phyloP scores from a whole-genome alignment of 1,284 basidiomycete species.

The Cutaneotrichosporon arboriforme region DNA sequence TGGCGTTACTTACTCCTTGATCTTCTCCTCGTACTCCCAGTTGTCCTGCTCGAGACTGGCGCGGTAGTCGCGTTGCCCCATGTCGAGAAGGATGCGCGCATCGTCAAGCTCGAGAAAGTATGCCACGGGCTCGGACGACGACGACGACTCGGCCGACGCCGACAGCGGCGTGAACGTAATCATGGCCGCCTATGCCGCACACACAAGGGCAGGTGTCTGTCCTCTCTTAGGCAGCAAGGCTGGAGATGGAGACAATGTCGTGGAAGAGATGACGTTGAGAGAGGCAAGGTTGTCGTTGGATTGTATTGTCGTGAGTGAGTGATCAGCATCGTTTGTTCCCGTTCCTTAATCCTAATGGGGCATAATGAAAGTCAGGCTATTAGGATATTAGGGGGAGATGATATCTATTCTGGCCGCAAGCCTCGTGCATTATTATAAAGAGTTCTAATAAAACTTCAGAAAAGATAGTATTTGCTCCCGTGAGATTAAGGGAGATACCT shows the following conservation, averaged over 20 bases:
- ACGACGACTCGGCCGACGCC: conserved; percentile 64
- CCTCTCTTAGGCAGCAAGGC: not conserved
- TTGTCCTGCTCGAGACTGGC: conserved; percentile 24
- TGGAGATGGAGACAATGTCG: not conserved
- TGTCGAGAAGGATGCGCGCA: conserved; percentile 87
- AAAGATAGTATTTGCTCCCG: too few relatives aligned
- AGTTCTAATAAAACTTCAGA: too few relatives aligned
- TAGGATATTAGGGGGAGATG: too few relatives aligned
- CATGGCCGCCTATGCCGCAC: conserved; percentile 52
- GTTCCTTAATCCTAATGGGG: too few relatives aligned
- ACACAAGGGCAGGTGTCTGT: not conserved
- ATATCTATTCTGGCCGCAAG: too few relatives aligned
- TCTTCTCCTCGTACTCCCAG: conserved; percentile 47
- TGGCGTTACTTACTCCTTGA: conserved; percentile 42
- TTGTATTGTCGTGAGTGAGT: too few relatives aligned
- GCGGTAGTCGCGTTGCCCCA: conserved; percentile 57
- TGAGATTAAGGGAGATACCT: too few relatives aligned
- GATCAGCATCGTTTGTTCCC: too few relatives aligned
- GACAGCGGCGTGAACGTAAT: conserved; percentile 88
- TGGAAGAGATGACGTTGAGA: too few relatives aligned
- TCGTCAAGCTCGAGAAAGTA: conserved; percentile 94
- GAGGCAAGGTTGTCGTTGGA: too few relatives aligned
- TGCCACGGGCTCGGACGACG: conserved; percentile 52
- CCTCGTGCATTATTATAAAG: too few relatives aligned
- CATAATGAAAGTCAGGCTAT: too few relatives aligned